These are phyloP conservation scores for Casuarina equisetifolia DNA, from an alignment of 306 rosid species.

Conservation along the genomic window DNA sequence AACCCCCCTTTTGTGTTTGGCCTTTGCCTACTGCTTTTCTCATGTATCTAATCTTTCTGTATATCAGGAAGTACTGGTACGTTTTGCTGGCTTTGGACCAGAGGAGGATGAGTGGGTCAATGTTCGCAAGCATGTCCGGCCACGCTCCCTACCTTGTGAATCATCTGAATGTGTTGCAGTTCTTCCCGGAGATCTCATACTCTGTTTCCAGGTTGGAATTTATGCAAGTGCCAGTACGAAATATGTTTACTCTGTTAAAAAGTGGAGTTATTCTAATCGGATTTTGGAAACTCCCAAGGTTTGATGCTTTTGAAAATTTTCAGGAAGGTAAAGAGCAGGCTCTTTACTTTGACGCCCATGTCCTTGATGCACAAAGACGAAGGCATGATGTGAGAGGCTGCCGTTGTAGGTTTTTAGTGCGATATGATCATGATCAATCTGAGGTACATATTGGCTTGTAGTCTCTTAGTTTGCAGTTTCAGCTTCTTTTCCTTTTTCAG, in stretches of 20 bases:
- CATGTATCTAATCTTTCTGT: conserved; percentile 20
- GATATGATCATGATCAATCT: conserved; percentile 91
- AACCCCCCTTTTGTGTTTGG: background rate
- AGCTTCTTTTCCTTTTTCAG: conserved; percentile 7
- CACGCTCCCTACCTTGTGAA: conserved; percentile 96
- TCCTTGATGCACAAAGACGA: conserved; percentile 96
- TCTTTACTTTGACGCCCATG: conserved; percentile 96
- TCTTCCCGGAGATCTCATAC: conserved; percentile 94
- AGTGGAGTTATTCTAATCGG: conserved; percentile 12
- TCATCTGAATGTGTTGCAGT: conserved; percentile 97
- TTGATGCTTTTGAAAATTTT: background rate
- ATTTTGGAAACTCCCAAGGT: conserved; percentile 17
- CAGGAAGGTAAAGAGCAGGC: conserved; percentile 99
- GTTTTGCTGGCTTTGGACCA: conserved; percentile 92
- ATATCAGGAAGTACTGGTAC: conserved; percentile 81
- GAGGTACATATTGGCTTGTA: conserved; percentile 60
- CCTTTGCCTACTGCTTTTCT: conserved; percentile 11
- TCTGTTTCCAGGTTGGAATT: conserved; percentile 86
- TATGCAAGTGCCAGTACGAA: conserved; percentile 17
- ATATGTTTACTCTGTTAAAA: background rate
- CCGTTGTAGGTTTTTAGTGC: conserved; percentile 99
- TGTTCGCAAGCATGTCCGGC: conserved; percentile 76
- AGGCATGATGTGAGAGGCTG: conserved; percentile 99
- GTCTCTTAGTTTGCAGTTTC: conserved; percentile 14
- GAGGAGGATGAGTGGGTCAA: conserved; percentile 99